Base-by-base conservation (phyloP, 2,329 filamentous ascomycete genomes). In the Decorospora gaudefroyi region DNA sequence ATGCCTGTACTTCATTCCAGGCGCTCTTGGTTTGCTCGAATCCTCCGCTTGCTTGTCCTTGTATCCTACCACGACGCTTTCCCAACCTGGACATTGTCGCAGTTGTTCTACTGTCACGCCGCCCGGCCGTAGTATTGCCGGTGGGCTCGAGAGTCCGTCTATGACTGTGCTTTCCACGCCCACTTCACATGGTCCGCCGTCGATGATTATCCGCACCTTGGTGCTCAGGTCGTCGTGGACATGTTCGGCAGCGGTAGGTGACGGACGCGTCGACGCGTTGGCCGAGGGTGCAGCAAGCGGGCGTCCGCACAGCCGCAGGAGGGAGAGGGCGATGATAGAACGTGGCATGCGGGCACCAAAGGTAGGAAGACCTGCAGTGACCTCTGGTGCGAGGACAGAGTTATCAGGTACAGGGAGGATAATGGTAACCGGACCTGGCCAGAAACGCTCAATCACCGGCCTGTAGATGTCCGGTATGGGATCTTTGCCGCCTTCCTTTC, bases 1-100 rank as follows among this genome's bases (percentile, higher is more conserved):
- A 68, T 99, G 93, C 66, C 93, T 89, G 69, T 99, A 99, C 72
- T 99, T 99, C 93, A 99, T 99, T 1, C 93, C 93, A 0, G 93
- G 93, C 1, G 93, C 93, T 43, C 89, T 79, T 0, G 93, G 93
- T 42, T 57, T 61, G 36, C 80, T 82, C 3, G 53, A 42, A 4
- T 81, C 85, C 13, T 81, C 77, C 59, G 89, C 82, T 11, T 83
- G 59, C 44, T 80, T 79, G 61, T 96, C 90, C 63, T 86, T 84
- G 70, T 96, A 97, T 8, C 82, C 92, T 46, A 86, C 83, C 49
- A 79, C 77, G 1, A 90, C 88, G 26, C 81, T 74, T 65, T 90
- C 86, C 92, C 93, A 99, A 1, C 92, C 92, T 0, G 79, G 75
- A 62, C 86, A 90, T 27, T 74, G 66, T 29, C 86, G 78, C 42